Percentiles rank a stretch among this genome's conserved stretches.
These are phyloP conservation scores for Starmerella lactis-condensi DNA, from an alignment of 805 yeast species.

Conservation along the genomic window DNA sequence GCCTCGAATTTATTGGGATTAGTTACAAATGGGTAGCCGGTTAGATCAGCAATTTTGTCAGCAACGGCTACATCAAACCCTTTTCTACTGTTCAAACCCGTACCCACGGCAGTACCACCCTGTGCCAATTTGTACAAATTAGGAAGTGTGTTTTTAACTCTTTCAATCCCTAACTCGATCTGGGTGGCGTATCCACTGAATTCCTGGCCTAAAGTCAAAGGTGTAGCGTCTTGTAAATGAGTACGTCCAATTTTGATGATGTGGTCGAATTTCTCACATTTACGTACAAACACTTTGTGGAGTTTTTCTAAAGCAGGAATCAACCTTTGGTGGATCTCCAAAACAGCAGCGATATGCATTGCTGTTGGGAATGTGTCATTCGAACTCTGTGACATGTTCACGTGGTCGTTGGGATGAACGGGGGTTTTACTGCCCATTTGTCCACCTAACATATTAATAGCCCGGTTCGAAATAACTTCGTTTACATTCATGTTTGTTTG, in stretches of 20 bases:
- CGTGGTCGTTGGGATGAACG: constrained; percentile 97
- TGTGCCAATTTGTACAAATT: constrained; percentile 74
- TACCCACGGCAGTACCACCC: constrained; percentile 99
- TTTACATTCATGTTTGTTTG: constrained; percentile 98
- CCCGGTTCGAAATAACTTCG: constrained; percentile 96
- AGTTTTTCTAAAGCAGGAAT: constrained; percentile 64
- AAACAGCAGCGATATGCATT: constrained; percentile 97
- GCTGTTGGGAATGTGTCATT: constrained; percentile 99
- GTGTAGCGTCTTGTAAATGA: constrained; percentile 96
- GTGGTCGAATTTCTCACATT: constrained; percentile 64
- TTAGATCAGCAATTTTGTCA: constrained; percentile 60
- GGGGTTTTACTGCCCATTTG: constrained; percentile 78
- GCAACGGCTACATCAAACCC: constrained; percentile 85
- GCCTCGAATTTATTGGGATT: constrained; percentile 99
- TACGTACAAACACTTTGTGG: constrained; percentile 57
- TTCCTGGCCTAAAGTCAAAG: constrained; percentile 94
- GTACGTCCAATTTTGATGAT: constrained; percentile 98
- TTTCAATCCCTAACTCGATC: constrained; percentile 69
- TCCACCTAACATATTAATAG: constrained; percentile 91
- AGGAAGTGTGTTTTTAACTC: constrained; percentile 63
- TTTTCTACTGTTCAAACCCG: constrained; percentile 84
- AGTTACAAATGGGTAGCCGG: constrained; percentile 76
- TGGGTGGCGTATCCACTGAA: constrained; percentile 93
- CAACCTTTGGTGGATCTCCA: constrained; percentile 57
- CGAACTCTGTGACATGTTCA: constrained; percentile 95